These are phyloP conservation scores for Cynanchum wilfordii DNA, from an alignment of 257 asterid species.

Conservation along the genomic window DNA sequence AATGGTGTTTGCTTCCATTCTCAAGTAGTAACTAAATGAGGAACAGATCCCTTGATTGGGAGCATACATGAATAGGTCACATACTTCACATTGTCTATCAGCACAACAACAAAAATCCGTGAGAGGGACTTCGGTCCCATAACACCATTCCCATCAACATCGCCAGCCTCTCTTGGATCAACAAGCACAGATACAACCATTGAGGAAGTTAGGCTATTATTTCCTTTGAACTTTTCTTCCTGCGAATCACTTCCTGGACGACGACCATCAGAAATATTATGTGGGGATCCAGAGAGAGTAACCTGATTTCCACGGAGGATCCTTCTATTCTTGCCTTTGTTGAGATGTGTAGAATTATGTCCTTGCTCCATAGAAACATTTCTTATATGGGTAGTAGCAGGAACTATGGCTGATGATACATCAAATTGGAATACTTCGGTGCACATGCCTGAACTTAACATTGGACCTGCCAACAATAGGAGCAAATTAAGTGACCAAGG, in stretches of 20 bases:
- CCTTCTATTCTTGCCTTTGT: conserved; percentile 62
- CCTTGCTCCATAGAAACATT: conserved; percentile 42
- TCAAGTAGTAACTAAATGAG: conserved; percentile 60
- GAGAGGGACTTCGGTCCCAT: conserved; percentile 75
- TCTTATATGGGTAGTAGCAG: conserved; percentile 44
- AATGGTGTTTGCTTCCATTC: conserved; percentile 4
- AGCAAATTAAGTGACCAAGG: background rate
- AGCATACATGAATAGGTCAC: conserved; percentile 96
- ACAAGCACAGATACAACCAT: conserved; percentile 96
- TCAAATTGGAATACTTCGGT: conserved; percentile 96
- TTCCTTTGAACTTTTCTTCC: conserved; percentile 39
- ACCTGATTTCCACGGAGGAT: conserved; percentile 53
- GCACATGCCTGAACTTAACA: conserved; percentile 93
- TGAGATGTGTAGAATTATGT: conserved; percentile 43
- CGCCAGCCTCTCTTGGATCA: conserved; percentile 86
- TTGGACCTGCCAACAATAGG: conserved; percentile 54
- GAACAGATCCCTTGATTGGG: conserved; percentile 68
- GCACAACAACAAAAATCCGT: conserved; percentile 75
- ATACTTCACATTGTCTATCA: conserved; percentile 82
- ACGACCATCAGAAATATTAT: conserved; percentile 52
- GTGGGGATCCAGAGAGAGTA: conserved; percentile 47
- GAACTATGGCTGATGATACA: conserved; percentile 66
- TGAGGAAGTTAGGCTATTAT: conserved; percentile 46
- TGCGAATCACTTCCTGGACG: conserved; percentile 32
- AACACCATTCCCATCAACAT: conserved; percentile 64